phyloP scores from a whole-genome alignment of 2,329 filamentous ascomycete species.

The Rutstroemia sp. region DNA sequence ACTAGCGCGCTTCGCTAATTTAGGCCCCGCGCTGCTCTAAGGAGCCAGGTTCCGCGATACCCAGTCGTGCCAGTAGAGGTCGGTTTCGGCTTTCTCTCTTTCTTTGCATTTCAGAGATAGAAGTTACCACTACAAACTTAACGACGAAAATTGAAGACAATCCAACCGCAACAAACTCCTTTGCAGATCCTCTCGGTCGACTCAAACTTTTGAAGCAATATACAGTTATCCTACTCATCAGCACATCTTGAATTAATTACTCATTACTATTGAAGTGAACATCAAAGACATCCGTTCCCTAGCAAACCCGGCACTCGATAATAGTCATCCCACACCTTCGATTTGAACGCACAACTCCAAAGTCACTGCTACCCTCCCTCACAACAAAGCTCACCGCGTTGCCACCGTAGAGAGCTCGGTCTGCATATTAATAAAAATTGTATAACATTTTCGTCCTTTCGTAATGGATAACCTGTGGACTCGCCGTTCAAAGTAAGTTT shows the following conservation, averaged over 20 bases:
- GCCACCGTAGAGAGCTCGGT: conserved; percentile 12
- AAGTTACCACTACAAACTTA: no score
- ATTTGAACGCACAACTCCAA: conserved; percentile 5
- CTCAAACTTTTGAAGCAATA: no score
- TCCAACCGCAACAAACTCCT: no score
- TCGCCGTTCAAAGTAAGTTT: conserved; percentile 68
- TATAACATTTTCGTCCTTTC: conserved; percentile 9
- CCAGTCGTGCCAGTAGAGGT: not conserved
- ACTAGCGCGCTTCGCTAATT: conserved; percentile 9
- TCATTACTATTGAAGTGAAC: no score
- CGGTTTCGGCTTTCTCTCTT: no score
- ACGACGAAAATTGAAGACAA: no score
- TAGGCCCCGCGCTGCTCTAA: conserved; percentile 13
- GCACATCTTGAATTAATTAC: no score
- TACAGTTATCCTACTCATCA: no score
- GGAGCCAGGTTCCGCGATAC: not conserved
- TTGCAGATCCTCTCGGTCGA: no score
- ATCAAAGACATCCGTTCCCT: no score
- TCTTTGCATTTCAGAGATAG: no score
- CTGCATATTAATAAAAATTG: not conserved
- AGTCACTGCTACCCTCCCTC: conserved; percentile 4
- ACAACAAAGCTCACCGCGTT: conserved; percentile 11
- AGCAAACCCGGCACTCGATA: no score
- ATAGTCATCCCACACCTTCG: not conserved
- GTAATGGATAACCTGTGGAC: conserved; percentile 53